Evolutionary conservation across 2,329 filamentous ascomycete genomes (phyloP).

Genomic region (Rosellinia necatrix): DNA sequence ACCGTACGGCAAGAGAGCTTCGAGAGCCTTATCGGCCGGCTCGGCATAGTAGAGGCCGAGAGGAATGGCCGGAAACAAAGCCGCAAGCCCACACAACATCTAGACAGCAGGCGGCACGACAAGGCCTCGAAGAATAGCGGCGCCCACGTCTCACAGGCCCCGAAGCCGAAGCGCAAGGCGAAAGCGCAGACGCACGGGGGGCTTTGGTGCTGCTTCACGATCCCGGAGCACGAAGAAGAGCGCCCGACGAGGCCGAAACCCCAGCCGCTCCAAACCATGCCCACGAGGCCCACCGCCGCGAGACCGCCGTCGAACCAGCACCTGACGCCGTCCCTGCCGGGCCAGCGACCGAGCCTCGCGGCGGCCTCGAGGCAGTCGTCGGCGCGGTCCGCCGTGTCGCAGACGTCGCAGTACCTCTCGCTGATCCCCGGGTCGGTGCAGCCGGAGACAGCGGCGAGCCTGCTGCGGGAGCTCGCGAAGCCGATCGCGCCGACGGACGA

Average conservation of each 20-base stretch:
- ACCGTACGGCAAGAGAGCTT: constrained; percentile 74
- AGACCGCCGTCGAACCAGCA: constrained; percentile 39
- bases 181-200: constrained; percentile 41
- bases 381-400: constrained; percentile 37
- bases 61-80: constrained; percentile 39
- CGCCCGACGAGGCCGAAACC: constrained; percentile 52
- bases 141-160: constrained; percentile 23
- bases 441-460: constrained; percentile 68
- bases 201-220: constrained; percentile 59
- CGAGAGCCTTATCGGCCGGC: constrained; percentile 80
- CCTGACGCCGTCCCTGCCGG: constrained; percentile 35
- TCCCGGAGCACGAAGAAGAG: constrained; percentile 50
- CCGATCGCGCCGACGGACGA: constrained; percentile 76
- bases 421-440: constrained; percentile 72
- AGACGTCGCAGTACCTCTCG: constrained; percentile 57
- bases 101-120: constrained; percentile 35
- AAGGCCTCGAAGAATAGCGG: constrained; percentile 30
- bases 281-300: constrained; percentile 35
- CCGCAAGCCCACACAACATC: constrained; percentile 29
- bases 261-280: constrained; percentile 49
- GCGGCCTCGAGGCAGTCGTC: constrained; percentile 35
- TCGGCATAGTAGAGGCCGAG: constrained; percentile 74
- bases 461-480: constrained; percentile 78
- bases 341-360: constrained; percentile 36
- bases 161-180: constrained; percentile 36